Evolutionary conservation across 31 red algal species (phyloP), one percentile per base, ranked within the genome.

Genomic region (Odonthalia washingtoniensis): DNA sequence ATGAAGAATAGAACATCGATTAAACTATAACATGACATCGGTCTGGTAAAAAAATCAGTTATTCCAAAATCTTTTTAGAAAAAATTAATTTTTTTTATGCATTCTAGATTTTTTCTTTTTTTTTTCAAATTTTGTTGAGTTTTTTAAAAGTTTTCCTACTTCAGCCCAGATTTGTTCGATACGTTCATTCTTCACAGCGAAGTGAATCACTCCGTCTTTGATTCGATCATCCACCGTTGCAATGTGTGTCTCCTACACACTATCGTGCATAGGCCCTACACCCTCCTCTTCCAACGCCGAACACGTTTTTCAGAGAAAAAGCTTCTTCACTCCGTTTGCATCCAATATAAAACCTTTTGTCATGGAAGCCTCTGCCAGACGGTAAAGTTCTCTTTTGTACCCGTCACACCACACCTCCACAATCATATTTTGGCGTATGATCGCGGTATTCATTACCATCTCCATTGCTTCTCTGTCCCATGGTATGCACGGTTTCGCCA

Each of bases 341-440:
- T 57, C 12, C 49, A 14, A 57, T 9, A 57, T 14, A 57, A 14
- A 21, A 9, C 49, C 49, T 14, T 21, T 9, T 57, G 12, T 9
- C 9, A 57, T 14, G 9, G 49, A 9, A 57, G 21, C 9, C 49
- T 57, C 49, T 57, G 49, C 49, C 49, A 57, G 49, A 14, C 49
- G 9, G 12, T 9, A 57, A 14, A 57, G 21, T 21, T 57, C 49
- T 9, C 49, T 14, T 57, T 21, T 21, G 9, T 70, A 70, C 67
- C 27, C 67, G 27, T 30, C 67, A 18, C 67, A 26, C 38, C 38
- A 17, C 38, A 17, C 74, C 41, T 44, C 74, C 74, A 77, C 74
- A 46, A 77, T 45, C 74, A 77, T 77, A 27, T 77, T 77, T 9
- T 45, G 74, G 38, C 40, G 34, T 9, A 77, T 44, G 44, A 77